A percentile compares a stretch with the other conserved stretches of the same genome.
These are phyloP conservation scores for Prunus padus DNA, from an alignment of 306 rosid species.

Conservation along the genomic window DNA sequence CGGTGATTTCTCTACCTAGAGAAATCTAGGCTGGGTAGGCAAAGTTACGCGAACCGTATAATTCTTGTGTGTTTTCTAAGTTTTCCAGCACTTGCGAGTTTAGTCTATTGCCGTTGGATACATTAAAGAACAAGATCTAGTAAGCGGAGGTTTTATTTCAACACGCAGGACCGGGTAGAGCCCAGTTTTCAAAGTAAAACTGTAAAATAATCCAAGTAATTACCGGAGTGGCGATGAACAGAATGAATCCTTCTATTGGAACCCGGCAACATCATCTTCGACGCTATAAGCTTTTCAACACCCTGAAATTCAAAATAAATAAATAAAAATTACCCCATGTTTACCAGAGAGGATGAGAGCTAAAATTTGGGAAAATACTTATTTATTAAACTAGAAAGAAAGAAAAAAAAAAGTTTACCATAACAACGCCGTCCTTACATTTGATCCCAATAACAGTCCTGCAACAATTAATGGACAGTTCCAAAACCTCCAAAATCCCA, in stretches of 20 bases:
- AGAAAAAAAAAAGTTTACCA: conserved; percentile 42
- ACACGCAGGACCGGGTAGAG: background rate
- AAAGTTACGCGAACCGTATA: too few species aligned
- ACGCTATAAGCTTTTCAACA: conserved; percentile 91
- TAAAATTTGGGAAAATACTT: background rate
- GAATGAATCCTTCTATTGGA: conserved; percentile 95
- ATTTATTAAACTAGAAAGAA: background rate
- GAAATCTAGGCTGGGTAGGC: too few species aligned
- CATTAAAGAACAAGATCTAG: too few species aligned
- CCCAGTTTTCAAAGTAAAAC: background rate
- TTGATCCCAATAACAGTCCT: conserved; percentile 98
- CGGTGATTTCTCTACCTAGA: too few species aligned
- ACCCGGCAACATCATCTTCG: conserved; percentile 98
- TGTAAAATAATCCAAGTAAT: background rate
- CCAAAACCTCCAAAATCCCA: background rate
- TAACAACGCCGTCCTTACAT: conserved; percentile 90
- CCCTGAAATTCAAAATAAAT: conserved; percentile 49
- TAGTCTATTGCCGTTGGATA: too few species aligned
- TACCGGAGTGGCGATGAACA: conserved; percentile 93
- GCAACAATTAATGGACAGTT: conserved; percentile 30
- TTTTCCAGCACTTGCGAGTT: too few species aligned
- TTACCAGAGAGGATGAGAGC: background rate
- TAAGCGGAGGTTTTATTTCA: too few species aligned
- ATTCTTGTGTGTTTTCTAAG: too few species aligned
- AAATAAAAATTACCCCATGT: background rate